Evolutionary conservation across 352 stramenopile genomes (phyloP).

Genomic region (Plasmopara halstedii): DNA sequence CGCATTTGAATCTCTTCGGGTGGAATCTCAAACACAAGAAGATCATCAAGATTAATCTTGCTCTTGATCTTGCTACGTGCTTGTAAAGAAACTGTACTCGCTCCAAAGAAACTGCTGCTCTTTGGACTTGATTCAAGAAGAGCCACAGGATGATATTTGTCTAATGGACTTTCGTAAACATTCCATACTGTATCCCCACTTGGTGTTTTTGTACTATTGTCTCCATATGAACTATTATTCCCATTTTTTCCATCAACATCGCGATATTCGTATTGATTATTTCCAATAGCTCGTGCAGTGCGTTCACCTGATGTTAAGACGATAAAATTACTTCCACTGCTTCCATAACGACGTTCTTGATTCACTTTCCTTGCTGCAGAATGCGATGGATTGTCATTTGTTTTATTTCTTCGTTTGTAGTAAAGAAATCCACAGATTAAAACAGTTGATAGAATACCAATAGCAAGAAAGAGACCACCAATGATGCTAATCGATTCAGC

Average conservation of each 20-base stretch:
- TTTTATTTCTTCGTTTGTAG: constrained; percentile 14
- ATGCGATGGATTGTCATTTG: constrained; percentile 5
- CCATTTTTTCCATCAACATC: constrained; percentile 37
- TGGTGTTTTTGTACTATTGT: constrained; percentile 20
- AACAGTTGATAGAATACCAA: constrained; percentile 31
- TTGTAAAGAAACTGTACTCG: constrained; percentile 25
- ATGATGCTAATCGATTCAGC: constrained; percentile 42
- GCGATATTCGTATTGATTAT: constrained; percentile 17
- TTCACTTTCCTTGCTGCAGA: constrained; percentile 15
- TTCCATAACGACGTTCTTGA: constrained; percentile 22
- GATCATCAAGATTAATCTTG: constrained; percentile 50
- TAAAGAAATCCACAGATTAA: constrained; percentile 33
- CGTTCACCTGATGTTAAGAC: constrained; percentile 22
- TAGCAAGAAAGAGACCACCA: constrained; percentile 37
- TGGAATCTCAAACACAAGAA: constrained; percentile 72
- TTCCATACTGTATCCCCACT: constrained; percentile 10
- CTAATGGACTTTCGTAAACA: constrained; percentile 23
- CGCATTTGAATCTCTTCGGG: constrained; percentile 56
- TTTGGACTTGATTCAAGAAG: constrained; percentile 51
- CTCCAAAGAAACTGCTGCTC: constrained; percentile 15
- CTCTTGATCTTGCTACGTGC: constrained; percentile 33
- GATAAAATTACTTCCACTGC: constrained; percentile 26
- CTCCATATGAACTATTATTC: constrained; percentile 42
- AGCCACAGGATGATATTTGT: constrained; percentile 45
- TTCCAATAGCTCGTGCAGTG: constrained; percentile 18